A percentile compares a stretch with the other conserved stretches of the same genome.
phyloP scores from a whole-genome alignment of 2,329 filamentous ascomycete genomes.

The Corinectria fuckeliana region DNA sequence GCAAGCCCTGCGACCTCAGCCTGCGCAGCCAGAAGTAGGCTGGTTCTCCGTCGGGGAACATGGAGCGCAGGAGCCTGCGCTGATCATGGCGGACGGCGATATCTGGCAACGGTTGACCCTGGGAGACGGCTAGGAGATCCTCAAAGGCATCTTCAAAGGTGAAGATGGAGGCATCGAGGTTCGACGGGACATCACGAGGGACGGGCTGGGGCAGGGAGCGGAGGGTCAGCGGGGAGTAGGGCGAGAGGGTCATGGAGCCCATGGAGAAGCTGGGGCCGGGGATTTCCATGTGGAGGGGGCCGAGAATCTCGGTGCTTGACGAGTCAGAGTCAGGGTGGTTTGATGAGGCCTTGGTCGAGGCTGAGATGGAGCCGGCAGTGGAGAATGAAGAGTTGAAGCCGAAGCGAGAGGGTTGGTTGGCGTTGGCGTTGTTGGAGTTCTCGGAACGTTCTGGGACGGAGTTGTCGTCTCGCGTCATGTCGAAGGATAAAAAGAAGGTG shows the following conservation, averaged over 20 bases:
- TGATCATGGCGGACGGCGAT: constrained; percentile 46
- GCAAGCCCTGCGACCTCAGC: constrained; percentile 47
- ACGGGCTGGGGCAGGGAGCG: constrained; percentile 54
- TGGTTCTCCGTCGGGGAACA: constrained; percentile 51
- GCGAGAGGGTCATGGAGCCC: constrained; percentile 33
- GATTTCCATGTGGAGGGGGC: constrained; percentile 27
- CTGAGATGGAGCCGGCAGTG: constrained; percentile 19
- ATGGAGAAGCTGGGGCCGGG: constrained; percentile 27
- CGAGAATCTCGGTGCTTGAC: constrained; percentile 19
- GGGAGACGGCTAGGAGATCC: constrained; percentile 59
- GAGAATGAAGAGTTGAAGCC: constrained; percentile 27
- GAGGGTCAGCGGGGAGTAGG: constrained; percentile 46
- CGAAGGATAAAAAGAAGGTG: constrained; percentile 16
- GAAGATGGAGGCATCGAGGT: constrained; percentile 48
- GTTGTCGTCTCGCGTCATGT: constrained; percentile 11
- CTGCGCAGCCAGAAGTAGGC: constrained; percentile 50
- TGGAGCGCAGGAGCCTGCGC: constrained; percentile 45
- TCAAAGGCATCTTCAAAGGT: constrained; percentile 65
- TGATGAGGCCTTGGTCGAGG: constrained; percentile 20
- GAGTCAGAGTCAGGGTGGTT: not conserved
- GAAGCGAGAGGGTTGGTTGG: constrained; percentile 41
- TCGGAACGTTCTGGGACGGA: constrained; percentile 14
- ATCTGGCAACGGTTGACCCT: constrained; percentile 50
- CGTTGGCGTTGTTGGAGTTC: constrained; percentile 46
- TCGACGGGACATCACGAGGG: constrained; percentile 51